phyloP scores from a whole-genome alignment of 129 eudicot species.

The Calendula officinalis region DNA sequence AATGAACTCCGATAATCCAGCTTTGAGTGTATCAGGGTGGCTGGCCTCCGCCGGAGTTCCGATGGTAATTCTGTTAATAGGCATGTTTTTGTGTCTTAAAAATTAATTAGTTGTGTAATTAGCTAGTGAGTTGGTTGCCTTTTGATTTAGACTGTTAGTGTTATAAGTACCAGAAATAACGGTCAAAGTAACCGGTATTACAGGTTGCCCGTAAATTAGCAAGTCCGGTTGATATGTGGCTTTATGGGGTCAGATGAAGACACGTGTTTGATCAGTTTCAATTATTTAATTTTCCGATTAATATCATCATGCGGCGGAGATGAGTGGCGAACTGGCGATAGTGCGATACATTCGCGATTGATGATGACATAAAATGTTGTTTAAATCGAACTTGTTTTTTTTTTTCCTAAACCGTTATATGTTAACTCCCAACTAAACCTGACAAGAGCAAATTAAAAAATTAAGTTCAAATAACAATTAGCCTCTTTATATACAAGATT shows the following conservation, averaged over 20 bases:
- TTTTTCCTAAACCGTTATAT: too few relatives aligned
- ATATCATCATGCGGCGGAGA: too few relatives aligned
- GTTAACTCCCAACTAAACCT: too few relatives aligned
- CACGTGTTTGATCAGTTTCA: slow-evolving; percentile 28
- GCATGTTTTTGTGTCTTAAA: slow-evolving; percentile 38
- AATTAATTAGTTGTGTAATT: neutral
- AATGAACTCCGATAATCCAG: slow-evolving; percentile 66
- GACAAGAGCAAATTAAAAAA: neutral
- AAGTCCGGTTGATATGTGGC: slow-evolving; percentile 21
- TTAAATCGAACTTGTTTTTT: too few relatives aligned
- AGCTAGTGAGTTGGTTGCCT: slow-evolving; percentile 5
- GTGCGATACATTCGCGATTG: too few relatives aligned
- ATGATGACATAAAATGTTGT: too few relatives aligned
- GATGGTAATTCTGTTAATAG: slow-evolving; percentile 51
- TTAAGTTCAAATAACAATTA: neutral
- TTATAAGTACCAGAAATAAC: slow-evolving; percentile 37
- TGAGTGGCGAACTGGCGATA: too few relatives aligned
- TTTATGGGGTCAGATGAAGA: slow-evolving; percentile 10
- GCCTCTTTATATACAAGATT: slow-evolving; percentile 42
- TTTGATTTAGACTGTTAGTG: neutral
- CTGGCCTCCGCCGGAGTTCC: slow-evolving; percentile 70
- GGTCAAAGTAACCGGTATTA: slow-evolving; percentile 41
- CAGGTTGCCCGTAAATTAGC: slow-evolving; percentile 27
- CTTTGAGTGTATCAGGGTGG: slow-evolving; percentile 64
- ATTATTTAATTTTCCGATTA: too few relatives aligned